Evolutionary conservation across 176 grass and related monocot genomes (phyloP).

Genomic region (Oryza meridionalis): DNA sequence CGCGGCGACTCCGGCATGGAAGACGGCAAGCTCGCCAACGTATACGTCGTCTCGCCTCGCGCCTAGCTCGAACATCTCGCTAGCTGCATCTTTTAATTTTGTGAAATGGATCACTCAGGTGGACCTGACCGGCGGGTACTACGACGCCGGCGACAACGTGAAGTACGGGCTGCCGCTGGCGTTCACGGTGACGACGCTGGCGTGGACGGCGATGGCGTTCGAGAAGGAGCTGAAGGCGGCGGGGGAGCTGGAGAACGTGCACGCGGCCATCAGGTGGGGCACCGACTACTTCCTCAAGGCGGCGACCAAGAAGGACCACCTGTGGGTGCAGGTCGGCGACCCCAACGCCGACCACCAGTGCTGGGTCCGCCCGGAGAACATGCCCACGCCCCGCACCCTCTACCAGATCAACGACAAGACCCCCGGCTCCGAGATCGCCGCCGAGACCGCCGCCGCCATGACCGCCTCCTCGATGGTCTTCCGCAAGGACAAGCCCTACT

Average conservation of each 20-base stretch:
- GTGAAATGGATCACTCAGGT: constrained; percentile 42
- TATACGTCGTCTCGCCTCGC: constrained; percentile 13
- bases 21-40: constrained; percentile 83
- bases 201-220: constrained; percentile 79
- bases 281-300: constrained; percentile 91
- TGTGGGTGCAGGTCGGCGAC: constrained; percentile 99
- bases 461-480: constrained; percentile 80
- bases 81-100: background rate
- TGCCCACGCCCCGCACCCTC: constrained; percentile 78
- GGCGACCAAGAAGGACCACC: constrained; percentile 60
- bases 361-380: constrained; percentile 95
- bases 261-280: constrained; percentile 79
- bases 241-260: constrained; percentile 65
- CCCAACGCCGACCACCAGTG: constrained; percentile 80
- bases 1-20: constrained; percentile 86
- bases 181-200: constrained; percentile 87
- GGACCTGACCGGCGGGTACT: constrained; percentile 87
- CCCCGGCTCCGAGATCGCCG: constrained; percentile 90
- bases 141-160: constrained; percentile 97
- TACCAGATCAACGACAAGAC: constrained; percentile 73
- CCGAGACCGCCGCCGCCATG: constrained; percentile 87
- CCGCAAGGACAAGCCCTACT: constrained; percentile 58
- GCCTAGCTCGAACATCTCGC: background rate
- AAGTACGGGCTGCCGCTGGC: constrained; percentile 92
- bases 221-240: constrained; percentile 56